Evolutionary conservation across 768 basidiomycete species (phyloP), one percentile per base, ranked within the genome.

Genomic region (Udeniomyces megalosporus): DNA sequence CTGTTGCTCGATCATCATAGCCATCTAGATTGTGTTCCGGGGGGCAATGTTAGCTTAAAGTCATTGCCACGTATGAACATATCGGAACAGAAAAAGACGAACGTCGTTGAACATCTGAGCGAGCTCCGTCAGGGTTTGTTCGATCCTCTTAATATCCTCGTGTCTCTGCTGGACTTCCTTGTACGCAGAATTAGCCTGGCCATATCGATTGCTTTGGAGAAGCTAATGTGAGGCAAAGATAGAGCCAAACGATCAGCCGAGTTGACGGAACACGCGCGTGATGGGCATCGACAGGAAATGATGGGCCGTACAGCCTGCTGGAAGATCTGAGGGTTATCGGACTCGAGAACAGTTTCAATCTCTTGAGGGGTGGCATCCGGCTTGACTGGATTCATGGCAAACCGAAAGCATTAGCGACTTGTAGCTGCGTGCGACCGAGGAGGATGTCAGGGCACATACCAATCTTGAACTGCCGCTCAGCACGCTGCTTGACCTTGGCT

Each of bases 121-220:
- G 53, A 96, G 78, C 72, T 93, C 88, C n/a, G 80, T 84, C 51
- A 93, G 75, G 3, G 90, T 95, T 68, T 80, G 78, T 72, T 93
- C 89, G 70, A 93, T 88, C 71, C 80, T 82, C 67, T 80, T 79
- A 67, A 96, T 80, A 64, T 95, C 89, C 69, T 84, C 79, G 70
- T 92, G 88, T 38, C 91, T 80, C 62, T 85, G 82, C 71, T 92
- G 91, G 0, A 91, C 89, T 74, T 95, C 91, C 54, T 82, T 79
- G 72, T 84, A 88, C 0, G 86, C 90, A 48, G 80, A 79, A 51
- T 88, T 78, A 17, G 88, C 83, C 67, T 88, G 85, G 34, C 83
- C 86, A 72, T 88, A 88, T n/a, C 82, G 81, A 55, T 80, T 82
- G n/a, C 86, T 86, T 31, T 78, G 78, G 46, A 84, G 79, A 48